Base-by-base conservation (phyloP, 1,139 yeast species). In the Lodderomyces pseudojiufengensis region DNA sequence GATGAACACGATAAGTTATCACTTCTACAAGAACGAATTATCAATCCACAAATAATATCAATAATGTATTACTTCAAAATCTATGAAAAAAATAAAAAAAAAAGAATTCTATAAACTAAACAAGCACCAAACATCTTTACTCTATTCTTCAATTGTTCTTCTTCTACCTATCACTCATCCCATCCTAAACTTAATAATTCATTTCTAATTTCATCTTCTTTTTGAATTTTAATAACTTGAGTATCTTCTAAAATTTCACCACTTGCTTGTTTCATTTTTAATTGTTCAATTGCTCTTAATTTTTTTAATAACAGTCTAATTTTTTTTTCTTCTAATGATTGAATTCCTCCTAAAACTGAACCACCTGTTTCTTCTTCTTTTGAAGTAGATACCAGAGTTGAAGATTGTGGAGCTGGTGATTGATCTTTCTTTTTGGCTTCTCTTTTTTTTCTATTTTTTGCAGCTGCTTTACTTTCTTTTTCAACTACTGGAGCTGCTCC, bases 171-270 rank as follows among this genome's bases (percentile, higher is more conserved):
- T 36, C 52, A 61, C 32, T 61, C 67, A 36, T 44, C 48, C 94
- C 95, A 87, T 27, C 97, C 97, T 49, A 88, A 73, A 29, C 73
- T 61, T 42, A 66, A 64, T 54, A 90, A 74, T 48, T 90, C 95
- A 44, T 69, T 65, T 60, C 90, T 74, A 37, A 92, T 84, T 38
- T 80, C 80, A 24, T 72, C 80, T 63, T 92, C 98, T 41, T 95
- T 87, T 44, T 80, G 74, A 49, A 94, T 90, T 65, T 94, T 94
- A 55, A 86, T 73, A 28, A 87, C 67, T 65, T 92, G 99, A 23
- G 97, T 92, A 53, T 84, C 95, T 63, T 92, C 98, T 47, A 92
- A 74, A 43, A 80, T 71, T 47, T 88, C 97, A 34, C 95, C 95
- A 35, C 68, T 70, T 13, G 85, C 86, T 62, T 85, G 92, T 55